Evolutionary conservation across 768 basidiomycete species (phyloP).

Genomic region (Mycena indigotica): DNA sequence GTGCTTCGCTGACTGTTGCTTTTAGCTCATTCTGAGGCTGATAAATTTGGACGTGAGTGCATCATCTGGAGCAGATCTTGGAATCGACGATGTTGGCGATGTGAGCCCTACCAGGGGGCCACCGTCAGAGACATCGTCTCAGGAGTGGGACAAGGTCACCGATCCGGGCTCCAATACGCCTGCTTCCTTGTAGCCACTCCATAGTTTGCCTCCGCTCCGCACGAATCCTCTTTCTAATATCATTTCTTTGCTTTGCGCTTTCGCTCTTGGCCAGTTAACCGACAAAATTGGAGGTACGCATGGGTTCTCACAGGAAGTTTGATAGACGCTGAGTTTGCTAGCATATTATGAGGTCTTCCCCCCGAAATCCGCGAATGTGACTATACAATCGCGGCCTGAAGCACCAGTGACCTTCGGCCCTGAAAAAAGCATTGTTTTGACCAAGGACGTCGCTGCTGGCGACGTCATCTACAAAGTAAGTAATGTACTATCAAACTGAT

Average conservation of each 20-base stretch:
- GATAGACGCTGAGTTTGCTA: conserved; percentile 34
- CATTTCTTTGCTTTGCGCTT: conserved; percentile 12
- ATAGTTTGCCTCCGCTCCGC: conserved; percentile 1
- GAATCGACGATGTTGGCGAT: conserved; percentile 53
- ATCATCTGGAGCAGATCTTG: conserved; percentile 47
- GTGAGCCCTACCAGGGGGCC: conserved; percentile 67
- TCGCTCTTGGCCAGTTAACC: conserved; percentile 11
- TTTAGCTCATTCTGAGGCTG: conserved; percentile 76
- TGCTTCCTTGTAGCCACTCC: conserved; percentile 31
- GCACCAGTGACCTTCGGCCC: conserved; percentile 29
- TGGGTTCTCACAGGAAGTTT: conserved; percentile 10
- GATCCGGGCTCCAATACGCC: conserved; percentile 66
- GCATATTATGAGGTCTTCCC: conserved; percentile 82
- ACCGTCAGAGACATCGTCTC: conserved; percentile 85
- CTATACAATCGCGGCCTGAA: conserved; percentile 46
- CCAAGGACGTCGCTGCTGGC: conserved; percentile 67
- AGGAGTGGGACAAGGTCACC: conserved; percentile 88
- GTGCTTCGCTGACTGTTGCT: neutral
- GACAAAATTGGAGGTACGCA: conserved; percentile 18
- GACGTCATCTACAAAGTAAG: conserved; percentile 77
- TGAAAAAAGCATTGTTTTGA: conserved; percentile 61
- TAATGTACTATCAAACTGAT: neutral
- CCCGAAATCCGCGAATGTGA: conserved; percentile 68
- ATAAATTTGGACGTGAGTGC: conserved; percentile 88
- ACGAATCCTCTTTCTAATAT: conserved; percentile 22